phyloP scores from a whole-genome alignment of 352 stramenopile genomes.

The Blastocystis sp. region DNA sequence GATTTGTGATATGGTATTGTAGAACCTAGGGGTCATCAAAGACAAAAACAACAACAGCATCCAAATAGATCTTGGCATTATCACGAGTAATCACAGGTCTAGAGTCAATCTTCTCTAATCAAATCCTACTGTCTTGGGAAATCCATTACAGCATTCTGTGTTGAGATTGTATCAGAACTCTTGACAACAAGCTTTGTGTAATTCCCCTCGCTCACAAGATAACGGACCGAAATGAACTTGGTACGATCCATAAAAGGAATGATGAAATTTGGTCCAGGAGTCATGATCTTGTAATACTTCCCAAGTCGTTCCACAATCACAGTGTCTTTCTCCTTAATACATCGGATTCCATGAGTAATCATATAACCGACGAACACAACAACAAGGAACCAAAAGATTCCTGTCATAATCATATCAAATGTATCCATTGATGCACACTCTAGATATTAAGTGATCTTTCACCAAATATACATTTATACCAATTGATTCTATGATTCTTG shows the following conservation, averaged over 20 bases:
- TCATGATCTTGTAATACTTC: constrained; percentile 61
- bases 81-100: constrained; percentile 66
- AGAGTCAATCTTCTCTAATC: background rate
- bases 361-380: constrained; percentile 58
- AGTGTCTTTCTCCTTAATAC: constrained; percentile 66
- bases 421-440: background rate
- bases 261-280: constrained; percentile 65
- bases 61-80: constrained; percentile 66
- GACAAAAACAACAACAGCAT: constrained; percentile 59
- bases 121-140: constrained; percentile 64
- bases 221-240: background rate
- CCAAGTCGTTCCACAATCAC: constrained; percentile 66
- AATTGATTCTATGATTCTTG: no score
- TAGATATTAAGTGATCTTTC: background rate
- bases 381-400: constrained; percentile 37
- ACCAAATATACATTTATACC: no score
- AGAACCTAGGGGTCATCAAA: constrained; percentile 62
- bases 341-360: constrained; percentile 55
- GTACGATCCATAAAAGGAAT: constrained; percentile 66
- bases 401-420: constrained; percentile 25
- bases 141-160: constrained; percentile 67
- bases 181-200: constrained; percentile 63
- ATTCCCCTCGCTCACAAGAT: constrained; percentile 13
- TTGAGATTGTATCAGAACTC: constrained; percentile 64
- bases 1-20: constrained; percentile 65